Base-by-base conservation (phyloP, 768 basidiomycete species). In the Rhizopogon salebrosus region DNA sequence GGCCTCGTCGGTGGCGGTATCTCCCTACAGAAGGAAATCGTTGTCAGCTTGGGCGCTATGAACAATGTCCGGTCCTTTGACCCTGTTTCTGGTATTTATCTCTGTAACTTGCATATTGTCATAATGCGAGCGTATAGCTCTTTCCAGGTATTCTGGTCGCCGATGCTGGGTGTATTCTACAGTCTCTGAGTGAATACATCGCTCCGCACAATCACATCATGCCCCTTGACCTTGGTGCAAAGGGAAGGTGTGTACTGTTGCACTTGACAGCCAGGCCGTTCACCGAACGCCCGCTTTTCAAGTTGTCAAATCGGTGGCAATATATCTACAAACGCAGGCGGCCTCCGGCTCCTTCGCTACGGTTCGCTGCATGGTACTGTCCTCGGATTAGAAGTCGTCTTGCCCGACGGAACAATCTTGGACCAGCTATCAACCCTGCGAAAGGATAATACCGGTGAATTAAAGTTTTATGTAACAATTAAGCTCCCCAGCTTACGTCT, bases 261-360 rank as follows among this genome's bases (percentile, higher is more conserved):
- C 2, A 9, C 11, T 20, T 1, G 20, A 9, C 29, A 48, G 8
- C 13, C 54, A 37, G 40, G 22, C 8, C 26, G 40, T 24, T 54
- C 35, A 51, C 42, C 51, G 10, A 8, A 10, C 50, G 54, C 40
- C 56, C 45, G 14, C 26, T 37, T 16, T 29, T 53, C 31, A 65
- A 91, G 91, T 62, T 99, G 97, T 75, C 95, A 98, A 64, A 95
- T 99, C 57, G 97, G 95, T 43, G 97, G 97, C 31, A 98, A 98
- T 68, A 80, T 98, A 24, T 84, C 97, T 1, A 98, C 97, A 4
- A 99, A 99, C 64, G 97, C 97, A 24, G 97, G 97, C 18, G 97
- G 97, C n/a, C 79, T 99, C 7, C 83, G 97, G 2, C 78, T 99
- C 22, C 72, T 99, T 38, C 83, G 97, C 22, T 99, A 98, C 63